These are phyloP conservation scores for Hibiscus syriacus DNA, from an alignment of 345 rosid species.

Conservation along the genomic window DNA sequence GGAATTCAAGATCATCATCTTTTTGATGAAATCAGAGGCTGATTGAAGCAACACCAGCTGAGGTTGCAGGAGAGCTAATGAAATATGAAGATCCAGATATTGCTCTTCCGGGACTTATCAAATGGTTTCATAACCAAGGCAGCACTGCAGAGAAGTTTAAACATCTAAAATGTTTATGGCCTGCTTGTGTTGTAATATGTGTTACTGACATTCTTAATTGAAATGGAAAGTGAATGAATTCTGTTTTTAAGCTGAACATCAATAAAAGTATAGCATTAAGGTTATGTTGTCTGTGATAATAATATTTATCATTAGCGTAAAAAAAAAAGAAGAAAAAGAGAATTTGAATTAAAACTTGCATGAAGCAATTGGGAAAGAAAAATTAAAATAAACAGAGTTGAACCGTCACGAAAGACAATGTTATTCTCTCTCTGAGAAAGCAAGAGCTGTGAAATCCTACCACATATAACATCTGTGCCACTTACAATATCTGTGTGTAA, in stretches of 20 bases:
- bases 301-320: no score
- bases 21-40: conserved; percentile 26
- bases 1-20: conserved; percentile 28
- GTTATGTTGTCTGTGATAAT: not conserved
- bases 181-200: not conserved
- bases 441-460: no score
- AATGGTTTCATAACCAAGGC: conserved; percentile 32
- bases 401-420: no score
- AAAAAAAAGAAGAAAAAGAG: no score
- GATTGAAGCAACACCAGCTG: conserved; percentile 52
- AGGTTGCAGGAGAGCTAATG: conserved; percentile 47
- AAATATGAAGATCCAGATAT: conserved; percentile 26
- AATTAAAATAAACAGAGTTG: no score
- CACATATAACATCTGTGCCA: no score
- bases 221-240: no score
- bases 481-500: no score
- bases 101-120: conserved; percentile 32
- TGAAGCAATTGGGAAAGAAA: no score
- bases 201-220: not conserved
- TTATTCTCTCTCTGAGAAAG: no score
- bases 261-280: no score
- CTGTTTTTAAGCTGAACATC: not conserved
- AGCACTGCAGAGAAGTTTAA: conserved; percentile 9
- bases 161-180: not conserved
- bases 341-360: no score